Percentiles rank a stretch among this genome's conserved stretches.
These are phyloP conservation scores for Aspergillus steynii DNA, from an alignment of 495 filamentous ascomycete genomes.

Conservation along the genomic window DNA sequence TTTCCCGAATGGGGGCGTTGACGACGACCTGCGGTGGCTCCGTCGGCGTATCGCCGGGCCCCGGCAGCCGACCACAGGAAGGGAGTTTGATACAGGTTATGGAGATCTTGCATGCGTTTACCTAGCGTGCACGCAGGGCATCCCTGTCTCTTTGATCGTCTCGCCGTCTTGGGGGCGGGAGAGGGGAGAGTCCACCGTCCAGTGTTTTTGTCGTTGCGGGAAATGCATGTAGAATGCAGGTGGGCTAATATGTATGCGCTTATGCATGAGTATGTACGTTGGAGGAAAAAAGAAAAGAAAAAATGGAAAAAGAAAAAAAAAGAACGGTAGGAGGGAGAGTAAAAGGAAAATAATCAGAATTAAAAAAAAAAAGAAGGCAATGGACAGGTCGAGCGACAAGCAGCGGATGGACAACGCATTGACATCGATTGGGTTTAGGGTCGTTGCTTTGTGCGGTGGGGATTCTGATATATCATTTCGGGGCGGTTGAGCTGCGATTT, in stretches of 20 bases:
- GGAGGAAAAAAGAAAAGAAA: neutral
- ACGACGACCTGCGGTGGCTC: neutral
- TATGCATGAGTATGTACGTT: neutral
- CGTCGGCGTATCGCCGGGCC: neutral
- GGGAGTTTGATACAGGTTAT: neutral
- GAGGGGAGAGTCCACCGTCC: neutral
- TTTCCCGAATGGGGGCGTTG: neutral
- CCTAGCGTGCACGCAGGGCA: conserved; percentile 12
- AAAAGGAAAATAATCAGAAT: conserved; percentile 4
- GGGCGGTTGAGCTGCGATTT: neutral
- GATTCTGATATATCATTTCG: conserved; percentile 3
- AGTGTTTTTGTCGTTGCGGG: neutral
- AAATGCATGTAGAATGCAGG: conserved; percentile 6
- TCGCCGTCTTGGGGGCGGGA: neutral
- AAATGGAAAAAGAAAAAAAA: neutral
- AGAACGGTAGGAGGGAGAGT: conserved; percentile 4
- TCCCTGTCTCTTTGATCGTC: conserved; percentile 4
- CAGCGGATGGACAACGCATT: conserved; percentile 17
- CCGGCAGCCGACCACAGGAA: neutral
- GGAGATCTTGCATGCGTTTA: conserved; percentile 12
- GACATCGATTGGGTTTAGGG: conserved; percentile 8
- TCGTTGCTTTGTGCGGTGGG: neutral
- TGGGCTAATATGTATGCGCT: neutral
- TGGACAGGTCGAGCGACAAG: neutral
- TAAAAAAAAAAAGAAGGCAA: neutral